Evolutionary conservation across 2,329 filamentous ascomycete genomes (phyloP), one percentile per base, ranked within the genome.

Genomic region (Dryadomyces quercus-mongolicae): DNA sequence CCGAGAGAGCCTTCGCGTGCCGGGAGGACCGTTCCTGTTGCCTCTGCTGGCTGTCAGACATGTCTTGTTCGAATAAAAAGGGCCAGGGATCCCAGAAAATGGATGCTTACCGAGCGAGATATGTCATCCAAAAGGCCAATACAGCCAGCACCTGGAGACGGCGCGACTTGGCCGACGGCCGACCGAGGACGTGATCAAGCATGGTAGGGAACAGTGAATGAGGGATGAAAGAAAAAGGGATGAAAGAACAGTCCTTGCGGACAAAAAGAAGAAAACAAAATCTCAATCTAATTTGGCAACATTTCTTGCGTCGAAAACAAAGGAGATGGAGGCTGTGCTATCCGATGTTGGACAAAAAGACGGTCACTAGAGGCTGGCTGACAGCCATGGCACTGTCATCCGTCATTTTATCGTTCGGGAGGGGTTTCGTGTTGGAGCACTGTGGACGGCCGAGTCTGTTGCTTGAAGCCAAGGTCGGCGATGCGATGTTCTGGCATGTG

Each of bases 121-220:
- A 96, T 49, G 85, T 71, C 5, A 86, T 86, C 93, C 93, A 98
- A 65, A 97, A 93, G 0, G 87, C 83, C 54, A 97, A 78, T 15
- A 97, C 93, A 21, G 86, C 85, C 60, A 97, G 80, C 62, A 98
- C 90, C 69, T 97, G 92, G 51, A 94, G 84, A 64, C 94, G 89
- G 59, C 92, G 83, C 64, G 94, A 95, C 72, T 92, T 88, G 64
- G 87, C 83, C 57, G 91, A 96, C 38, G 92, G 92, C 60, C 89
- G 84, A 59, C 92, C 92, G 50, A 97, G 76, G 55, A 96, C 86
- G 75, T 97, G 92, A 70, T 97, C 92, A 82, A 82, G 71, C 79
- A 82, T 82, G 56, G 52, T 64, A 57, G 42, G 8, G 20, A 36
- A 36, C 16, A 15, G 18, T n/a, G n/a, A n/a, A 45, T 3, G 9